Percentiles rank a stretch among this genome's conserved stretches.
phyloP scores from a whole-genome alignment of 2,329 filamentous ascomycete genomes.

The Ascochyta pisi region DNA sequence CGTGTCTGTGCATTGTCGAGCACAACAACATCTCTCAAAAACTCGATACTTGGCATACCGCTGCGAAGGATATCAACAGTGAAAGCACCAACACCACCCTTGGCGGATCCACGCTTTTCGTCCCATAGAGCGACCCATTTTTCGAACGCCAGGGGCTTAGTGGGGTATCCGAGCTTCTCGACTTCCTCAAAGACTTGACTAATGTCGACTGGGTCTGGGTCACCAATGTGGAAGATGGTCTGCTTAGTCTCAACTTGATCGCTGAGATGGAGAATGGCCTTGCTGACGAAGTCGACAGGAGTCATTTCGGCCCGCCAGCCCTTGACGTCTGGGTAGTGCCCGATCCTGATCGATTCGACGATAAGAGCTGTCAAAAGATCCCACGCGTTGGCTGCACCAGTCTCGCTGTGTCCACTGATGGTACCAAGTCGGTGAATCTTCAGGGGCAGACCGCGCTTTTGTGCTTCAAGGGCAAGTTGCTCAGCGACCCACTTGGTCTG shows the following conservation, averaged over 20 bases:
- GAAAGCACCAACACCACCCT: conserved; percentile 73
- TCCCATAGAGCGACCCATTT: conserved; percentile 78
- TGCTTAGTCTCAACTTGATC: conserved; percentile 69
- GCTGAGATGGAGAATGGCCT: conserved; percentile 73
- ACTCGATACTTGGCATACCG: conserved; percentile 79
- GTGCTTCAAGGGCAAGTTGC: conserved; percentile 74
- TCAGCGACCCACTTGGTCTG: conserved; percentile 86
- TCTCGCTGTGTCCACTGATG: conserved; percentile 77
- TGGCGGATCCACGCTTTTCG: conserved; percentile 69
- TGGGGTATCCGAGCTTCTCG: conserved; percentile 72
- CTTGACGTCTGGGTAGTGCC: conserved; percentile 72
- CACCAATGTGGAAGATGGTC: conserved; percentile 75
- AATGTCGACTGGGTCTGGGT: conserved; percentile 73
- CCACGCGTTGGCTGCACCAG: conserved; percentile 78
- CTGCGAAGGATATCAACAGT: conserved; percentile 80
- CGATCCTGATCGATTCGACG: conserved; percentile 77
- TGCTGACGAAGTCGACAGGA: conserved; percentile 80
- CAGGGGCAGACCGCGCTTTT: conserved; percentile 71
- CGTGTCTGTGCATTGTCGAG: conserved; percentile 74
- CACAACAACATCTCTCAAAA: conserved; percentile 73
- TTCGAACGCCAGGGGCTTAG: conserved; percentile 70
- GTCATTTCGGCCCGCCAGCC: conserved; percentile 86
- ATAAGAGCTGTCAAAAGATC: conserved; percentile 78
- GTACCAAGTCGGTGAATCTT: conserved; percentile 77
- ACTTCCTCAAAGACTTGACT: conserved; percentile 70